Conservation (phyloP, 1,284 basidiomycete species). For the Cutaneotrichosporon arboriforme region DNA sequence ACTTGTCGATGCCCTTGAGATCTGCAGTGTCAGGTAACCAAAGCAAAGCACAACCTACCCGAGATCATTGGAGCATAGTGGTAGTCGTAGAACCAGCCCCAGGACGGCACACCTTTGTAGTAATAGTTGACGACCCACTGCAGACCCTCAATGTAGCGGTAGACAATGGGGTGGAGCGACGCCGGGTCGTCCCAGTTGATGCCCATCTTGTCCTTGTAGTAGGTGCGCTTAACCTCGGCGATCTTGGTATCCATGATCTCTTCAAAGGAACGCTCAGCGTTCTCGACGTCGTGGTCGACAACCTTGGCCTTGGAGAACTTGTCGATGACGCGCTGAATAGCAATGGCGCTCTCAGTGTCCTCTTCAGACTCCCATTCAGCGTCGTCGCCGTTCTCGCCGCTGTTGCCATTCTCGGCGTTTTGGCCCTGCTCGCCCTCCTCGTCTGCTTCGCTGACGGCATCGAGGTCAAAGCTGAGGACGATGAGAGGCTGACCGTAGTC, state of each 20-base stretch:
- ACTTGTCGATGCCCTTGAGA: slow-evolving; percentile 65
- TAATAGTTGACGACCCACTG: slow-evolving; percentile 99
- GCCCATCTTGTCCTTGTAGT: slow-evolving; percentile 86
- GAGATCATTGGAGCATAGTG: slow-evolving; percentile 94
- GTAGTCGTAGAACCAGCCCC: slow-evolving; percentile 99
- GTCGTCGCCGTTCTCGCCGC: slow-evolving; percentile 27
- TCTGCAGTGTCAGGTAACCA: slow-evolving; percentile 53
- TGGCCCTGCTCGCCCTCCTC: slow-evolving; percentile 41
- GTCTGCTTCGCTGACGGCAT: slow-evolving; percentile 35
- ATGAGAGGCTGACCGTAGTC: slow-evolving; percentile 61
- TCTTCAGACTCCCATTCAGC: slow-evolving; percentile 45
- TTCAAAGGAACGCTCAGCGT: slow-evolving; percentile 72
- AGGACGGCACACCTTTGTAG: slow-evolving; percentile 91
- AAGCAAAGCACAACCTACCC: slow-evolving; percentile 53
- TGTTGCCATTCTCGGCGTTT: slow-evolving; percentile 20
- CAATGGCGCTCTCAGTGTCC: slow-evolving; percentile 59
- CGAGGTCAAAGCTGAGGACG: slow-evolving; percentile 55
- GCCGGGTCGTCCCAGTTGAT: slow-evolving; percentile 64
- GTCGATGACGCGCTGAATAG: slow-evolving; percentile 73
- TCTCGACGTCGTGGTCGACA: slow-evolving; percentile 59
- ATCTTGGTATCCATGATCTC: slow-evolving; percentile 72
- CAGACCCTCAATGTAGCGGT: slow-evolving; percentile 84
- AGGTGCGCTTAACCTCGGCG: slow-evolving; percentile 82
- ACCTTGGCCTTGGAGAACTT: slow-evolving; percentile 85
- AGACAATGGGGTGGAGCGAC: slow-evolving; percentile 63